Base-by-base conservation (phyloP, 768 basidiomycete genomes). In the Psilocybe tampanensis region DNA sequence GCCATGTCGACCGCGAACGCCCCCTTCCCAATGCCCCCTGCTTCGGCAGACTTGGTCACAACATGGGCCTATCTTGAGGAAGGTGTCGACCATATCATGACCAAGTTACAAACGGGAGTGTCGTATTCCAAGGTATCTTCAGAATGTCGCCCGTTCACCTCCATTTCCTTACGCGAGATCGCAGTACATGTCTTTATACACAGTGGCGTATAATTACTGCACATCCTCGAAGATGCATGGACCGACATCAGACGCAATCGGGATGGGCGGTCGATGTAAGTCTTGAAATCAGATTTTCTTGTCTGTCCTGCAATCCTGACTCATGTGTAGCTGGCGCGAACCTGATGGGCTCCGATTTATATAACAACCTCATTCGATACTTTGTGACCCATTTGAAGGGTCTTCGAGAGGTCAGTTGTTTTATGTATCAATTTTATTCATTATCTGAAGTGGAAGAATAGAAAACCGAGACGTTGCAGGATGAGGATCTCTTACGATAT, bases 121-220 rank as follows among this genome's bases (percentile, higher is more conserved):
- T 92, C 92, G 19, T 92, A 91, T 74, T 89, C 90, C 58, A 82
- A 83, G 75, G 81, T 81, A 64, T 47, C 49, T 57, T 19, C 26
- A 36, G 21, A 34, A 44, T 33, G 55, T 43, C 19, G 44, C 13
- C 44, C 45, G 42, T 44, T 44, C 18, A 42, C 52, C 42, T 23
- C 43, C 34, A 21, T 39, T 53, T 58, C 58, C 49, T 63, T 55
- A 57, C 52, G 32, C 41, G 23, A 32, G 47, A 55, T 61, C 43
- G 33, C 62, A 92, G 80, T 93, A 94, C 70, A 94, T 90, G 92
- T 94, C 89, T 65, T 64, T 87, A 43, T 86, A 98, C 74, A 96
- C 95, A 21, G 92, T 94, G 51, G 91, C 93, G 8, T 98, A 99
- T 80, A 98, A 98, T 77, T 98, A 96, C 72, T 99, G 97, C 69